These are phyloP conservation scores for Solanum aculeatissimum DNA, from an alignment of 305 asterid genomes.

Conservation along the genomic window DNA sequence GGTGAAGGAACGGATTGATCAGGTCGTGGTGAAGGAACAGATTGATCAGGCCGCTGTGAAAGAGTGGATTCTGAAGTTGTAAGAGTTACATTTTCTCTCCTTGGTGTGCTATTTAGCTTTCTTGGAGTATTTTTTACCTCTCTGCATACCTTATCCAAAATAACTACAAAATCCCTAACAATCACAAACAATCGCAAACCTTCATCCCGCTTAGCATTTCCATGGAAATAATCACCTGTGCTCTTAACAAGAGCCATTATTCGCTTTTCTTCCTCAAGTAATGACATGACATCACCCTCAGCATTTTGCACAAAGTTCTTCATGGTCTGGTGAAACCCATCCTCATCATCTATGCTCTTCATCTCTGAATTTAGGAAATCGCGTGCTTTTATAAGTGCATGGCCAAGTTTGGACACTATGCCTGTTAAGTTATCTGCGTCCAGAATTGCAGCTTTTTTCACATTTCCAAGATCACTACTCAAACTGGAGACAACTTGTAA, in stretches of 20 bases:
- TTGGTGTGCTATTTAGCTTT: conserved; percentile 16
- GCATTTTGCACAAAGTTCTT: conserved; percentile 52
- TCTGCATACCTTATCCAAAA: conserved; percentile 63
- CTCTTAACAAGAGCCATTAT: conserved; percentile 69
- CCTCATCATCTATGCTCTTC: conserved; percentile 32
- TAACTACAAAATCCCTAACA: conserved; percentile 65
- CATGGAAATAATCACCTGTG: conserved; percentile 85
- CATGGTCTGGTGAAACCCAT: conserved; percentile 46
- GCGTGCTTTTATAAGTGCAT: conserved; percentile 37
- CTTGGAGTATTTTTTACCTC: conserved; percentile 41
- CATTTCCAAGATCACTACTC: conserved; percentile 59
- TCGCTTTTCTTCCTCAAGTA: conserved; percentile 75
- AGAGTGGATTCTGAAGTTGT: conserved; percentile 9
- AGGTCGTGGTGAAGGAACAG: not conserved
- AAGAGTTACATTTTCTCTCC: conserved; percentile 19
- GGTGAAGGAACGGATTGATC: not conserved
- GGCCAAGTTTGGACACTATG: conserved; percentile 44
- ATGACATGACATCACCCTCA: conserved; percentile 49
- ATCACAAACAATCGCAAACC: conserved; percentile 62
- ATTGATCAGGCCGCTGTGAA: conserved; percentile 1
- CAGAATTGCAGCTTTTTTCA: conserved; percentile 55
- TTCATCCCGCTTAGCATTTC: conserved; percentile 75
- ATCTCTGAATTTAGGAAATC: conserved; percentile 47
- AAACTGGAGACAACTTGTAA: conserved; percentile 60
- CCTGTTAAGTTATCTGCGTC: conserved; percentile 59